Percentiles rank a stretch among this genome's conserved stretches.
Conservation (phyloP, 257 asterid species). For the Orobanche coerulescens region DNA sequence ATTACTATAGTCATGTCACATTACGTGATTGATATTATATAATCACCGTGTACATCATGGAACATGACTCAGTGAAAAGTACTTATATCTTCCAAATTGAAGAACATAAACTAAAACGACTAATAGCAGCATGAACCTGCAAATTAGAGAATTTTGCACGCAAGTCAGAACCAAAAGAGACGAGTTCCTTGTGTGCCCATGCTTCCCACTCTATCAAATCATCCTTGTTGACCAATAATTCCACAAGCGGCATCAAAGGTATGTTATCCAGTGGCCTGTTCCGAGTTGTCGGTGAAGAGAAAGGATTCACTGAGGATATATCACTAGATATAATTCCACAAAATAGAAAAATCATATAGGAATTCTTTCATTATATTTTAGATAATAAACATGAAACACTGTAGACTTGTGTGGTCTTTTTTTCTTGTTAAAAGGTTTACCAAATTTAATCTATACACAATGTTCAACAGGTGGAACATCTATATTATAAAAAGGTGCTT, state of each 20-base stretch:
- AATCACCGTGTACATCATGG: too few species aligned
- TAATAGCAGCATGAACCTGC: slow-evolving; percentile 46
- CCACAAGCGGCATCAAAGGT: slow-evolving; percentile 53
- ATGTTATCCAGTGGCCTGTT: slow-evolving; percentile 60
- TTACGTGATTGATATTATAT: too few species aligned
- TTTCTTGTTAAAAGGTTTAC: background rate
- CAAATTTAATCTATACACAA: background rate
- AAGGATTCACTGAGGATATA: slow-evolving; percentile 3
- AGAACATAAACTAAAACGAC: background rate
- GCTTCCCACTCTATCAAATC: slow-evolving; percentile 72
- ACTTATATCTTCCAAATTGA: background rate
- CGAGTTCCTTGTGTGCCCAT: slow-evolving; percentile 75
- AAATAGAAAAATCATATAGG: background rate
- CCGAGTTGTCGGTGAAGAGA: slow-evolving; percentile 11
- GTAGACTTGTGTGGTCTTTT: background rate
- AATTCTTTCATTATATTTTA: background rate
- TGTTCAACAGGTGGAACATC: background rate
- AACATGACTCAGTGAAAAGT: too few species aligned
- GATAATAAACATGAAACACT: slow-evolving; percentile 6
- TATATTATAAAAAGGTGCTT: too few species aligned
- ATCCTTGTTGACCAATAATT: slow-evolving; percentile 19
- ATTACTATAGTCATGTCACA: too few species aligned
- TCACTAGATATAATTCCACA: background rate
- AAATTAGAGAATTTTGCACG: slow-evolving; percentile 57
- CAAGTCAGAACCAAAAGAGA: slow-evolving; percentile 81